Conservation (phyloP, 257 asterid genomes). For the Henckelia pumila region DNA sequence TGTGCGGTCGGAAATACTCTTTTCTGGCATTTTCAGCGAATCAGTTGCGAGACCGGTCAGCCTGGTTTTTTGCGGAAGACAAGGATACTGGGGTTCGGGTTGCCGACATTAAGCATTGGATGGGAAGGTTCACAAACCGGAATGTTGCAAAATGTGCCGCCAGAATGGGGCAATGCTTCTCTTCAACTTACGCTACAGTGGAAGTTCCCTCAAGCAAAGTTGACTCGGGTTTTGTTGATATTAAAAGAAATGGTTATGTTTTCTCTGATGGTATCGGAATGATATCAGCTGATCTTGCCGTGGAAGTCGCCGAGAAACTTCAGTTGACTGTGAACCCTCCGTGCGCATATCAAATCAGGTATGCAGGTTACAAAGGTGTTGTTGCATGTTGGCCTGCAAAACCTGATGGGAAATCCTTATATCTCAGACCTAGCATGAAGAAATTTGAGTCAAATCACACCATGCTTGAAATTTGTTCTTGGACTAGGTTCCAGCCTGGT, state of each 20-base stretch:
- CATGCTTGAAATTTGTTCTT: constrained; percentile 84
- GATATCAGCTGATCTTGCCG: constrained; percentile 70
- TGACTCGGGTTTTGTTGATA: constrained; percentile 42
- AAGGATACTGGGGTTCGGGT: constrained; percentile 36
- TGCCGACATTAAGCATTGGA: constrained; percentile 58
- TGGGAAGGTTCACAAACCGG: constrained; percentile 64
- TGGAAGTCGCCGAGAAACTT: constrained; percentile 69
- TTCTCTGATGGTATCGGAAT: constrained; percentile 95
- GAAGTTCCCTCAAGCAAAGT: constrained; percentile 49
- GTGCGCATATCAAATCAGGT: constrained; percentile 87
- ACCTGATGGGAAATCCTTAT: constrained; percentile 37
- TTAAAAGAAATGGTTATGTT: constrained; percentile 53
- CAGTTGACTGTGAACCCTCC: constrained; percentile 55
- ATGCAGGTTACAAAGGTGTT: constrained; percentile 89
- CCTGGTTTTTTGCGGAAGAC: constrained; percentile 94
- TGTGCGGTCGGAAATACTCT: constrained; percentile 73
- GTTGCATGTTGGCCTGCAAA: constrained; percentile 74
- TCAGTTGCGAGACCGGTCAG: constrained; percentile 86
- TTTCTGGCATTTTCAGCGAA: constrained; percentile 89
- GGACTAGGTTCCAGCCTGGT: constrained; percentile 90
- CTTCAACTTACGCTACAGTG: constrained; percentile 92
- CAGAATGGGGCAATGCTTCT: constrained; percentile 94
- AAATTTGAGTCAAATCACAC: constrained; percentile 76
- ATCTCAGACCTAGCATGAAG: constrained; percentile 70
- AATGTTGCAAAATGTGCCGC: constrained; percentile 91